phyloP scores from a whole-genome alignment of 371 early-diverging fungal genomes.

The Dipsacomyces acuminosporus region DNA sequence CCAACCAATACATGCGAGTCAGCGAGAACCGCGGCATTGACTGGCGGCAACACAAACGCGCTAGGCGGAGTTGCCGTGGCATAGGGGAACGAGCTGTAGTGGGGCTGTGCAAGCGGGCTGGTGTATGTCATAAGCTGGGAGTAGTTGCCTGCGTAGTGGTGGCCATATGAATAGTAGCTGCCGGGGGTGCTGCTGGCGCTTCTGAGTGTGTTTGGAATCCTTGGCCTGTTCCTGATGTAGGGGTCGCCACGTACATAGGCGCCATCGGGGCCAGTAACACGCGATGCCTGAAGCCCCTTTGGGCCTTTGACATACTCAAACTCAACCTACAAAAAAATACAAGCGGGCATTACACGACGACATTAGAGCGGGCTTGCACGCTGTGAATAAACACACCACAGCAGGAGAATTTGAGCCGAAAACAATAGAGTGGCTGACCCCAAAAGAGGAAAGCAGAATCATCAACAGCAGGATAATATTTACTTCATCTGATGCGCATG shows the following conservation, averaged over 20 bases:
- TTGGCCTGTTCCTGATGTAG: constrained; percentile 5
- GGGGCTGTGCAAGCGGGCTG: constrained; percentile 21
- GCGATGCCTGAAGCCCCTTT: constrained; percentile 80
- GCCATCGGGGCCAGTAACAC: constrained; percentile 76
- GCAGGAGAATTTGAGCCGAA: no score
- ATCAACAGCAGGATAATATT: no score
- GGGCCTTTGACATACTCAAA: constrained; percentile 74
- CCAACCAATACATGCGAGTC: constrained; percentile 9
- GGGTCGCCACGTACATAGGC: constrained; percentile 70
- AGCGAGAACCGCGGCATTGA: background rate
- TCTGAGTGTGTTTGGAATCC: background rate
- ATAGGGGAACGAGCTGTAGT: constrained; percentile 15
- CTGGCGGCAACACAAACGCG: constrained; percentile 13
- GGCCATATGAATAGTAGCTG: constrained; percentile 6
- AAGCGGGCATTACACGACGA: no score
- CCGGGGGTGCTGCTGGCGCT: background rate
- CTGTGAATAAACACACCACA: no score
- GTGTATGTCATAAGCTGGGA: constrained; percentile 20
- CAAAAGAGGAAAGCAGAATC: no score
- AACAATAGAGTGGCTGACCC: no score
- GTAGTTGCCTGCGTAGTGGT: constrained; percentile 15
- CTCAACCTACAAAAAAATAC: constrained; percentile 53
- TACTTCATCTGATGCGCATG: no score
- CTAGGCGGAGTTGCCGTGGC: constrained; percentile 3
- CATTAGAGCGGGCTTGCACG: no score